These are phyloP conservation scores for Thalia dealbata DNA, from an alignment of 176 grass and related monocot species.

Conservation along the genomic window DNA sequence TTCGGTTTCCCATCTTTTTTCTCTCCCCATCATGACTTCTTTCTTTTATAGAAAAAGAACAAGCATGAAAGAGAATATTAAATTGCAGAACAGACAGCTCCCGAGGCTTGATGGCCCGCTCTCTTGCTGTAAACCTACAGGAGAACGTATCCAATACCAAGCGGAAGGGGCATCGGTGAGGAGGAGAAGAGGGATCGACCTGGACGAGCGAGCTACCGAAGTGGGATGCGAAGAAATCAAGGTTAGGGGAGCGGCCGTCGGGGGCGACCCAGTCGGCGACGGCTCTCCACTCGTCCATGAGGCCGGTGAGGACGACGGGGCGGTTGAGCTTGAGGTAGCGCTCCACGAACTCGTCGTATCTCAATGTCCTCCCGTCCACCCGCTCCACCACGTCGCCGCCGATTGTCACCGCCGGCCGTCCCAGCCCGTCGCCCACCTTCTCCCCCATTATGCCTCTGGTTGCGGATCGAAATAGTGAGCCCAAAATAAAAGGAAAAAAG, in stretches of 20 bases:
- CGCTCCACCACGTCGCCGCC: conserved; percentile 66
- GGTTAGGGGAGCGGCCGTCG: conserved; percentile 27
- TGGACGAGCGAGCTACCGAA: conserved; percentile 41
- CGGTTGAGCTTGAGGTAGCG: conserved; percentile 57
- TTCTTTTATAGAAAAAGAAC: too few species aligned
- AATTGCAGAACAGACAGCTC: too few species aligned
- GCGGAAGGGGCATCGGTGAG: not conserved
- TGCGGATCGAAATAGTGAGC: too few species aligned
- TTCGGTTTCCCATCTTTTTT: too few species aligned
- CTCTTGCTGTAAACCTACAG: not conserved
- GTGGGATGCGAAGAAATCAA: conserved; percentile 31
- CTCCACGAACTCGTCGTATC: conserved; percentile 55
- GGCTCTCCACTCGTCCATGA: conserved; percentile 55
- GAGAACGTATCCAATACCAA: not conserved
- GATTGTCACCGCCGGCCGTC: not conserved
- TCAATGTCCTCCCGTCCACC: conserved; percentile 41
- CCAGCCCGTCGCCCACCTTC: not conserved
- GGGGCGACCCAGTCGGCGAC: conserved; percentile 43
- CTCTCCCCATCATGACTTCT: too few species aligned
- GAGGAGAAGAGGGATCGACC: conserved; percentile 5
- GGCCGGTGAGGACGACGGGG: conserved; percentile 75
- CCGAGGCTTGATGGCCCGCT: too few species aligned
- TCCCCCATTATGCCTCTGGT: not conserved
- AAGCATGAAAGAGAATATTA: too few species aligned
- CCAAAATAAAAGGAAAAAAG: too few species aligned